phyloP scores from a whole-genome alignment of 2,329 filamentous ascomycete species.

The Talaromyces sp. region DNA sequence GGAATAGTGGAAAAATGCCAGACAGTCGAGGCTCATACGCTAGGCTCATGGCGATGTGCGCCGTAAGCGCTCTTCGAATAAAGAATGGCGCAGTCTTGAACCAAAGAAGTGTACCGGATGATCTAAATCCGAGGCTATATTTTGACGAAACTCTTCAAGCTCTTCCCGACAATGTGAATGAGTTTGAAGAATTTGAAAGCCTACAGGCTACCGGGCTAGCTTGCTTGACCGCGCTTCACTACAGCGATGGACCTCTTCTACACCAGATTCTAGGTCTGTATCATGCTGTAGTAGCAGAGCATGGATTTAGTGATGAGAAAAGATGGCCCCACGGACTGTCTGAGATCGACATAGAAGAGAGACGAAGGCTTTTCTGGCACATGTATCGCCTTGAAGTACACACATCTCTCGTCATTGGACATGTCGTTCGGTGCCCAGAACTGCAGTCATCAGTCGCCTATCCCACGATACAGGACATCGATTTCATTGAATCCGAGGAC shows the following conservation, averaged over 20 bases:
- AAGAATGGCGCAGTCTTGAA: conserved; percentile 9
- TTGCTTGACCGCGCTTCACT: conserved; percentile 7
- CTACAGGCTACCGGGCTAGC: conserved; percentile 3
- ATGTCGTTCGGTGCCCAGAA: conserved; percentile 9
- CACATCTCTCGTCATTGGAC: conserved; percentile 10
- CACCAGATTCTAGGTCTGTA: conserved; percentile 10
- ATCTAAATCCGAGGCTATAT: background rate
- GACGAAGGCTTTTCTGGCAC: conserved; percentile 8
- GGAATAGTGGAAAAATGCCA: background rate
- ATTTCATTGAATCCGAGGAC: background rate
- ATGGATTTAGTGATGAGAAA: conserved; percentile 7
- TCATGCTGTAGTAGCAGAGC: conserved; percentile 7
- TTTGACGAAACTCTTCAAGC: background rate
- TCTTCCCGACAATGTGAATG: background rate
- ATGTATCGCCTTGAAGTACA: conserved; percentile 14
- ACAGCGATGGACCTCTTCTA: conserved; percentile 7
- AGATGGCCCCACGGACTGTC: conserved; percentile 5
- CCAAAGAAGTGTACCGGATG: conserved; percentile 2
- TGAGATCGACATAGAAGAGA: background rate
- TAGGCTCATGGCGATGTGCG: conserved; percentile 9
- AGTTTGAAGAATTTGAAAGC: conserved; percentile 9
- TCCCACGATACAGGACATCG: conserved; percentile 3
- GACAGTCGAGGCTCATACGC: conserved; percentile 6
- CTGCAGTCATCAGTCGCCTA: conserved; percentile 8
- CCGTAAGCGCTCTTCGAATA: conserved; percentile 11